Evolutionary conservation across 805 yeast genomes (phyloP).

Genomic region (Suhomyces xylopsoci): DNA sequence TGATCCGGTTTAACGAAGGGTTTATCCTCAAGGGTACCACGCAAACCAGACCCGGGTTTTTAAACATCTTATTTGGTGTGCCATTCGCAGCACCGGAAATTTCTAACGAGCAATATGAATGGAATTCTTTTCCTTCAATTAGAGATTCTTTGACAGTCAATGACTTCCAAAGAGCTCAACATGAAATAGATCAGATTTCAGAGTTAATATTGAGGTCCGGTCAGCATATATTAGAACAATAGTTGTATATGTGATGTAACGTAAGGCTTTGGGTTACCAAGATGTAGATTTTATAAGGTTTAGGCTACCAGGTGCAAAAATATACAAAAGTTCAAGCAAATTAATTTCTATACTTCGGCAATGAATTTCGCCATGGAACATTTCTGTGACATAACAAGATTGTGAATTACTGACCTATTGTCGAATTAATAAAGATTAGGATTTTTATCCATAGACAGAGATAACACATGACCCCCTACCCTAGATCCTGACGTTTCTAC

Average conservation of each 20-base stretch:
- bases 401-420: not conserved
- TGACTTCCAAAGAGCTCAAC: constrained; percentile 54
- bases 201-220: constrained; percentile 13
- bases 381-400: no score
- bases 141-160: constrained; percentile 59
- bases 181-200: constrained; percentile 46
- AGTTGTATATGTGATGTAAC: not conserved
- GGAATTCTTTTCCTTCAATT: constrained; percentile 74
- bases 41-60: constrained; percentile 58
- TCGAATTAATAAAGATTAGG: no score
- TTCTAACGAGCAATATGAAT: constrained; percentile 33
- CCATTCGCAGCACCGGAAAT: constrained; percentile 52
- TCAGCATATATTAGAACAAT: constrained; percentile 8
- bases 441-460: not conserved
- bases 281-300: not conserved
- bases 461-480: not conserved
- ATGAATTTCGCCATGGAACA: not conserved
- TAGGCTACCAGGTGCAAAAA: not conserved
- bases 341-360: no score
- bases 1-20: constrained; percentile 52
- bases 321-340: not conserved
- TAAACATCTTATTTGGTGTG: constrained; percentile 68
- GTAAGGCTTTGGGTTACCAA: not conserved
- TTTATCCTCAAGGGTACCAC: constrained; percentile 47
- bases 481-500: no score